These are phyloP conservation scores for Letharia lupina DNA, from an alignment of 495 filamentous ascomycete species.

Conservation along the genomic window DNA sequence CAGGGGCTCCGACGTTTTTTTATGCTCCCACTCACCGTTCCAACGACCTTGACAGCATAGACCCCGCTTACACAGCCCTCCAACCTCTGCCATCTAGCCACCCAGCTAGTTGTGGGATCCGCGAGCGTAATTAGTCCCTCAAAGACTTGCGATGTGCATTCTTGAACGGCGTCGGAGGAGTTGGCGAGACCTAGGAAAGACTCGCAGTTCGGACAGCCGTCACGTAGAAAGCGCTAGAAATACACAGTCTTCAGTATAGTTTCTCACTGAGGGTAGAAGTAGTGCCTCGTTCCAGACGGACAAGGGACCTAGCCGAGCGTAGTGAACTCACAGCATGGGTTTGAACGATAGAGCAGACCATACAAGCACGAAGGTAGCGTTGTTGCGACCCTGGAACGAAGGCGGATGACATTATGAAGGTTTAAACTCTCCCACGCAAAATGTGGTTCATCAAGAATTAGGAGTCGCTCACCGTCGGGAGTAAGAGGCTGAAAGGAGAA, in stretches of 20 bases:
- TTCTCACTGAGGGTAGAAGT: neutral
- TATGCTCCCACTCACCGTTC: slow-evolving; percentile 43
- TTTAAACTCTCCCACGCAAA: neutral
- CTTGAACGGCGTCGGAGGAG: slow-evolving; percentile 69
- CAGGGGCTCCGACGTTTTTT: neutral
- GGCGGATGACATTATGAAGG: slow-evolving; percentile 14
- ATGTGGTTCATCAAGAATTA: neutral
- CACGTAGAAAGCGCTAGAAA: slow-evolving; percentile 63
- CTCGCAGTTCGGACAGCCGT: slow-evolving; percentile 96
- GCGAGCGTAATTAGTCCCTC: slow-evolving; percentile 78
- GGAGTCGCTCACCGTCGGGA: neutral
- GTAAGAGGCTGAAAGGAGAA: neutral
- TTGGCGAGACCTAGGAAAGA: slow-evolving; percentile 73
- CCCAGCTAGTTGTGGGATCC: slow-evolving; percentile 76
- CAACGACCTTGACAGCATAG: slow-evolving; percentile 90
- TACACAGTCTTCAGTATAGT: slow-evolving; percentile 2
- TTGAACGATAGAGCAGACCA: slow-evolving; percentile 94
- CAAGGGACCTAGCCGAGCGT: slow-evolving; percentile 7
- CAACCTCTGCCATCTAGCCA: slow-evolving; percentile 88
- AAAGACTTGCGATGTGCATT: slow-evolving; percentile 91
- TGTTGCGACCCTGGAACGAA: slow-evolving; percentile 33
- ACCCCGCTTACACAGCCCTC: slow-evolving; percentile 77
- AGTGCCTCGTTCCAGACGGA: neutral
- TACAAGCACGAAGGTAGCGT: slow-evolving; percentile 87
- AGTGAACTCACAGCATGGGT: slow-evolving; percentile 51